A percentile compares a stretch with the other conserved stretches of the same genome.
These are phyloP conservation scores for Verticillium alfalfae DNA, from an alignment of 2,329 filamentous ascomycete species.

Conservation along the genomic window DNA sequence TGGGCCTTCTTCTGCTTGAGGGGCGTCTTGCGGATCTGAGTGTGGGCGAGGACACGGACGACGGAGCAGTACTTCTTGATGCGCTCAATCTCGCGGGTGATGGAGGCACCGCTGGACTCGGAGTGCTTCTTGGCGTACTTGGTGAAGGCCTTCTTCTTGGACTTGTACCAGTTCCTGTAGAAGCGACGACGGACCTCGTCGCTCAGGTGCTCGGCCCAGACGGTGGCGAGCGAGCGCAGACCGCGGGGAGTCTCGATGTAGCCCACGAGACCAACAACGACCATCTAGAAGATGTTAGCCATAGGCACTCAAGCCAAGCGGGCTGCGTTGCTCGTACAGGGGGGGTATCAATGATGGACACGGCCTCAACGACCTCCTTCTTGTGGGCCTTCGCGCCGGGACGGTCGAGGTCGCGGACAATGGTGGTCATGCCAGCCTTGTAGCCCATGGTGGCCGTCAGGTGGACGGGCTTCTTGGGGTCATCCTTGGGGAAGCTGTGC, in stretches of 20 bases:
- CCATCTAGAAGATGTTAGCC: slow-evolving; percentile 81
- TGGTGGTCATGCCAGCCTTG: slow-evolving; percentile 99
- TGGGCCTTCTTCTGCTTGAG: slow-evolving; percentile 99
- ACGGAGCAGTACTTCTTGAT: slow-evolving; percentile 99
- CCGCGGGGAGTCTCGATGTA: slow-evolving; percentile 99
- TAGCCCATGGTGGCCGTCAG: slow-evolving; percentile 97
- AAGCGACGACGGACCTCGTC: slow-evolving; percentile 99
- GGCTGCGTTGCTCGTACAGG: slow-evolving; percentile 87
- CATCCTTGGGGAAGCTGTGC: slow-evolving; percentile 96
- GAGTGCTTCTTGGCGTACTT: slow-evolving; percentile 99
- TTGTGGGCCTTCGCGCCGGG: slow-evolving; percentile 99
- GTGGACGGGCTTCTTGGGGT: slow-evolving; percentile 99
- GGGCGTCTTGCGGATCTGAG: slow-evolving; percentile 97
- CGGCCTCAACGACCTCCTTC: slow-evolving; percentile 92
- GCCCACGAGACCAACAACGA: slow-evolving; percentile 98
- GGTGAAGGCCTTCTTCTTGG: slow-evolving; percentile 99
- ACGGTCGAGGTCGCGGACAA: slow-evolving; percentile 98
- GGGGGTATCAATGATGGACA: slow-evolving; percentile 85
- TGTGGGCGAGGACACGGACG: slow-evolving; percentile 98
- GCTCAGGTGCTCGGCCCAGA: slow-evolving; percentile 98
- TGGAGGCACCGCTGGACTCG: slow-evolving; percentile 81
- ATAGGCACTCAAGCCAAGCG: slow-evolving; percentile 69
- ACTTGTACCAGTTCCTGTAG: slow-evolving; percentile 99
- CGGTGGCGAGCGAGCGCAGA: slow-evolving; percentile 97
- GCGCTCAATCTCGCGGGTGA: slow-evolving; percentile 97